Base-by-base conservation (phyloP, 163 green algal genomes). In the Scenedesmus sp. region DNA sequence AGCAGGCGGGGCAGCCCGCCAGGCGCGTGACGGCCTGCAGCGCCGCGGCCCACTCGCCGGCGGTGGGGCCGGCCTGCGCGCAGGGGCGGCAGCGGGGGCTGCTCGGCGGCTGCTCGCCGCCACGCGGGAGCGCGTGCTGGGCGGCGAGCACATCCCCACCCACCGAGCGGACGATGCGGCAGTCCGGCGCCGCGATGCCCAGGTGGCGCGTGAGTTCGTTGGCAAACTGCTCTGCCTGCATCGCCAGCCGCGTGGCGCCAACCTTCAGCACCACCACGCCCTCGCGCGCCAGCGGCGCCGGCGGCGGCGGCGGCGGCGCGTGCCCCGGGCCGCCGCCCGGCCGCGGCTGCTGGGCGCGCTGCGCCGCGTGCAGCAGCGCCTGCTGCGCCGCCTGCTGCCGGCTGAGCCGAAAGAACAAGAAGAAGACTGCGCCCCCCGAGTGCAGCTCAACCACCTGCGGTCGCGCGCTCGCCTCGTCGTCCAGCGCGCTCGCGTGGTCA, bases 221-320 rank as follows among this genome's bases (percentile, higher is more conserved):
- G 20, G 92, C 92, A 87, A 97, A 96, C 76, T 94, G 91, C 87
- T 96, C 92, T 0, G 79, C 86, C 84, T 95, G 92, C 66, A 89
- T 90, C 7, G 87, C 74, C 58, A 86, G 70, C n/a, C 83, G 47
- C 62, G 64, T 86, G 53, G 63, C 58, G 14, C 54, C 71, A 56
- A 86, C 83, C 67, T 87, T 87, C 42, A 87, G 53, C 48, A 86
- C 84, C 42, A 34, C 60, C 22, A 87, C 56, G 20, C 75, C 70
- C 70, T 87, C 83, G 7, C 22, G 9, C 6, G 13, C 45, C 24
- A 34, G 36, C 20, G 45, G 36, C 36, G 28, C 44, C n/a, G n/a
- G n/a, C n/a, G n/a, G n/a, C 24, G 7, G 53, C 22, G 53, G 9
- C 14, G 53, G 9, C 6, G 22, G 6, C 14, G 53, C 9, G 10